phyloP scores from a whole-genome alignment of 345 rosid species.

The Iberis pinnata region DNA sequence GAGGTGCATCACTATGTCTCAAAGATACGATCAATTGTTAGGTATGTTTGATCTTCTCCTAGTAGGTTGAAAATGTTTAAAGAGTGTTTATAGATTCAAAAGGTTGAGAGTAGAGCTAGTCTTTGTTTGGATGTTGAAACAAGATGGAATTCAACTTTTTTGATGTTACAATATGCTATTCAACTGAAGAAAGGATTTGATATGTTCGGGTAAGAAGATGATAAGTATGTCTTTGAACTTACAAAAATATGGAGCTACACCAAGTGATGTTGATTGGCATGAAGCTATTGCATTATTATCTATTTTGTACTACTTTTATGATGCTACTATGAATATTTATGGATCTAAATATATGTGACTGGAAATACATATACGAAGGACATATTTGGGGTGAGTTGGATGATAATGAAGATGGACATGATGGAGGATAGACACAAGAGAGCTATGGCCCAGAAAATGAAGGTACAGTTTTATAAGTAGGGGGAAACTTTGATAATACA shows the following conservation, averaged over 20 bases:
- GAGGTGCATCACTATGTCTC: too few species aligned
- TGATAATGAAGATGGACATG: background rate
- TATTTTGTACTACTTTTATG: background rate
- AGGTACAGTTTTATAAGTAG: background rate
- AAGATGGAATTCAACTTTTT: too few species aligned
- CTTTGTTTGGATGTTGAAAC: too few species aligned
- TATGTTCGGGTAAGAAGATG: background rate
- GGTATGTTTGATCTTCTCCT: too few species aligned
- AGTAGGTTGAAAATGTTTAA: too few species aligned
- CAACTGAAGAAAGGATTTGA: background rate
- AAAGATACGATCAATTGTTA: too few species aligned
- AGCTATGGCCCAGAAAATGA: background rate
- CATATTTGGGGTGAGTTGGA: background rate
- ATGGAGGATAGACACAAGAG: background rate
- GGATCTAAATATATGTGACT: conserved; percentile 4
- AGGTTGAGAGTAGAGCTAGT: too few species aligned
- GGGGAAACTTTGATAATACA: background rate
- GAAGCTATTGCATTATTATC: background rate
- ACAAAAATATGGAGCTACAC: background rate
- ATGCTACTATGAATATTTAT: background rate
- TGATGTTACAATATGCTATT: too few species aligned
- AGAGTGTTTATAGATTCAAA: too few species aligned
- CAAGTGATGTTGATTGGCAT: background rate
- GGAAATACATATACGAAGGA: background rate
- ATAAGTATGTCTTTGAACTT: background rate